Evolutionary conservation across 2,329 filamentous ascomycete genomes (phyloP), one percentile per base, ranked within the genome.

Genomic region (Colletotrichum tanaceti): DNA sequence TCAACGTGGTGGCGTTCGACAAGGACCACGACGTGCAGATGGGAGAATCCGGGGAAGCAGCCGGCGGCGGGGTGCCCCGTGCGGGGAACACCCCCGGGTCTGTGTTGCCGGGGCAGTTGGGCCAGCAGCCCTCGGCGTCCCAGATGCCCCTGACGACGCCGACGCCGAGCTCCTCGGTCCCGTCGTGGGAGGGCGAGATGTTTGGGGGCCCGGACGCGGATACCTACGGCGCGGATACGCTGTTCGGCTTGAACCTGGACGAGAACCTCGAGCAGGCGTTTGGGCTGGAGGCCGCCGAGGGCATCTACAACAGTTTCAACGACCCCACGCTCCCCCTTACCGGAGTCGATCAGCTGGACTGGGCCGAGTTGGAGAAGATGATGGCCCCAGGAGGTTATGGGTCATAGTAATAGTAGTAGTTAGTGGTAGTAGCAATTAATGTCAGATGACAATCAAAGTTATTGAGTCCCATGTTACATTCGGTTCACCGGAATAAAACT

Each of bases 271-370:
- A 72, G 10, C 63, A 73, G 41, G 74, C 75, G 13, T 61, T 76
- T 20, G 73, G 65, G 7, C 52, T 68, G 18, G 74, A 74, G 16
- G 73, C 74, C n/a, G 70, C 68, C 1, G 74, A 69, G 50, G 62
- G 71, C 24, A 76, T 76, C 32, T 76, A 76, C 52, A 72, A 72
- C 2, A 74, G 74, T 35, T 76, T 74, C 47, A 75, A 76, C 46
- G 74, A 76, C 32, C 75, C 74, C 14, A 71, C 57, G 4, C 68
- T 76, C n/a, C 75, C 75, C 2, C 54, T 76, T 50, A 76, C 75
- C 1, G 75, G 75, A n/a, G 74, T 76, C 35, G 74, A 76, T 59
- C 72, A 75, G 16, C 58, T 75, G 43, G 75, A 76, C 24, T 76
- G 75, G 75, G 73, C 71, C 1, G 74, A 75, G 53, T 63, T 76